Percentiles rank a stretch among this genome's conserved stretches.
These are phyloP conservation scores for Erigeron canadensis DNA, from an alignment of 129 eudicot genomes.

Conservation along the genomic window DNA sequence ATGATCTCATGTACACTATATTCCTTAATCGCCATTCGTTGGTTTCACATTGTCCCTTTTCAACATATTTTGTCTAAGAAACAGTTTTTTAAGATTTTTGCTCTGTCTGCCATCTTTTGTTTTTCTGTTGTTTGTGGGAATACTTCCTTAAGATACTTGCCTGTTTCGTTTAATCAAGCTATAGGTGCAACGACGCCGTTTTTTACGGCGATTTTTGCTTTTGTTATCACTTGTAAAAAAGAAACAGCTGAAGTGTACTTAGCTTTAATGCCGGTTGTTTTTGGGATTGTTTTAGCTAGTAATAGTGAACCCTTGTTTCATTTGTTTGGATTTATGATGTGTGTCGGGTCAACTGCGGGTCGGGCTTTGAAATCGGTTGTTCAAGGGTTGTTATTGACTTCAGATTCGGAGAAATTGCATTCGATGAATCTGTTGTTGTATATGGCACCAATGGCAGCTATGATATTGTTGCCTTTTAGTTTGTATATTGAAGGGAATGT, in stretches of 20 bases:
- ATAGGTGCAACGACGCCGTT: slow-evolving; percentile 87
- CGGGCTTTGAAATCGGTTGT: slow-evolving; percentile 81
- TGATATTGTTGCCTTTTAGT: slow-evolving; percentile 59
- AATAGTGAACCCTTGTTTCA: slow-evolving; percentile 85
- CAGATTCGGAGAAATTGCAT: slow-evolving; percentile 68
- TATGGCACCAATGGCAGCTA: slow-evolving; percentile 87
- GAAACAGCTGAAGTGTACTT: slow-evolving; percentile 65
- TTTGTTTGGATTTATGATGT: slow-evolving; percentile 65
- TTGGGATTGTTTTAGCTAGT: slow-evolving; percentile 75
- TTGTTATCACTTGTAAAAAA: slow-evolving; percentile 66
- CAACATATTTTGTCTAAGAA: slow-evolving; percentile 60
- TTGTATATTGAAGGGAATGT: slow-evolving; percentile 80
- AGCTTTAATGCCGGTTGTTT: slow-evolving; percentile 65
- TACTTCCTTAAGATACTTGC: slow-evolving; percentile 65
- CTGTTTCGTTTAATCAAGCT: slow-evolving; percentile 84
- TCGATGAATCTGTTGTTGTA: slow-evolving; percentile 74
- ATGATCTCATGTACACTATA: slow-evolving; percentile 77
- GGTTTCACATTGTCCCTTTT: slow-evolving; percentile 63
- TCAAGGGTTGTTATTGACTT: slow-evolving; percentile 66
- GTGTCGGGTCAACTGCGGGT: slow-evolving; percentile 72
- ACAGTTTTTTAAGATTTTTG: slow-evolving; percentile 71
- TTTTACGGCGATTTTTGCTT: slow-evolving; percentile 79
- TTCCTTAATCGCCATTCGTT: slow-evolving; percentile 52
- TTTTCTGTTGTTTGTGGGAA: slow-evolving; percentile 86
- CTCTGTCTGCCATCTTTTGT: slow-evolving; percentile 57